Base-by-base conservation (phyloP, 352 stramenopile genomes). In the Pythium insidiosum region DNA sequence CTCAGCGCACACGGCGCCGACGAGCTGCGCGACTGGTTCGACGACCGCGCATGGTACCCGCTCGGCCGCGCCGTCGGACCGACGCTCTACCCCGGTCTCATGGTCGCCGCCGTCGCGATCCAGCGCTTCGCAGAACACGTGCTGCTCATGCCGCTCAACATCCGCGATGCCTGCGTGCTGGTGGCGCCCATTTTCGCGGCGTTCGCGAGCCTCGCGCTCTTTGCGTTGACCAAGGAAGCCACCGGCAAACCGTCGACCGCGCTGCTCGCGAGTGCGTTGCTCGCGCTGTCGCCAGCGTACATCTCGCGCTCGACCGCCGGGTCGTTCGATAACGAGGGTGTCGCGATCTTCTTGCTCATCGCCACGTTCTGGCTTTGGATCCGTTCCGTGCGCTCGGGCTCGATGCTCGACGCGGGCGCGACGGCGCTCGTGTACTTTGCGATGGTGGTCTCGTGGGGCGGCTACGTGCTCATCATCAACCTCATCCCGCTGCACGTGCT, bases 391-490 rank as follows among this genome's bases (percentile, higher is more conserved):
- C 61, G 81, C 41, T 84, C 75, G 1, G 84, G 84, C 9, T 72
- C 68, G 9, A 95, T 96, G 75, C 40, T 94, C 24, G 66, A 53
- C 47, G 74, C 76, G 6, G 73, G 56, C 2, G 22, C 61, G 4
- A 59, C 63, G 12, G 73, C 81, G 56, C 60, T 99, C 19, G 70
- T 77, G 3, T 99, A 99, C 61, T 98, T 99, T 59, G 95, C 94
- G 56, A 97, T 97, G 88, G 94, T 96, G 12, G 72, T 95, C 5
- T 93, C 93, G 1, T 99, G 96, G 96, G 96, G 96, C 55, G 96
- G 96, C 41, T 99, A 98, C 64, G 92, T 99, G 23, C 99, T 99
- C 70, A 98, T 99, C 36, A 87, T 99, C 63, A 99, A 99, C 67
- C 76, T 99, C 31, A 83, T 99, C 29, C 95, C 94, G 23, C 85